phyloP scores from a whole-genome alignment of 1,139 yeast genomes.

The Saccharomyces hybrid region DNA sequence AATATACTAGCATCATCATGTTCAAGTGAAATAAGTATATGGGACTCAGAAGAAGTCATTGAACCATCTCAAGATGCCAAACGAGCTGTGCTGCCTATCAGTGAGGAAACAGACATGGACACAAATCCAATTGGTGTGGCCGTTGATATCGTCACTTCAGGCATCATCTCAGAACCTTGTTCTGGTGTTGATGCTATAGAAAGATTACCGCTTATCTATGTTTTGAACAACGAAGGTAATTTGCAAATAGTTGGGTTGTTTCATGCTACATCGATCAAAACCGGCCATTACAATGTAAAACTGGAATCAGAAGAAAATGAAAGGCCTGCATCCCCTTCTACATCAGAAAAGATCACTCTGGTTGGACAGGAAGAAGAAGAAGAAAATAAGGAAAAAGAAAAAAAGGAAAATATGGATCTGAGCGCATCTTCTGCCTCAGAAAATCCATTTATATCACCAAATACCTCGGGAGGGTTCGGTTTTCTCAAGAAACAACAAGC shows the following conservation, averaged over 20 bases:
- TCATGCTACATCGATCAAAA: conserved; percentile 42
- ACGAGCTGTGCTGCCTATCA: conserved; percentile 65
- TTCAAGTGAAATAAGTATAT: conserved; percentile 52
- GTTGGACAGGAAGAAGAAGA: not conserved
- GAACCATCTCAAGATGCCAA: conserved; percentile 56
- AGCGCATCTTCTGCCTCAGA: not conserved
- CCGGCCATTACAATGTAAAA: conserved; percentile 24
- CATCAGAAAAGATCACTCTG: not conserved
- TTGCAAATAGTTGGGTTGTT: conserved; percentile 61
- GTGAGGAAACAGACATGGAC: conserved; percentile 57
- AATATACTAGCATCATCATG: conserved; percentile 50
- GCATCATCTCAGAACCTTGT: conserved; percentile 46
- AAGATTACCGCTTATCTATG: conserved; percentile 56
- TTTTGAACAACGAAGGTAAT: conserved; percentile 55
- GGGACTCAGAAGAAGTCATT: conserved; percentile 30
- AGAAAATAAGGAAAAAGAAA: not conserved
- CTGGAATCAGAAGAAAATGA: not conserved
- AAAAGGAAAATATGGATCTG: too few species aligned
- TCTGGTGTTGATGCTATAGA: conserved; percentile 49
- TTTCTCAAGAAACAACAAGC: not conserved
- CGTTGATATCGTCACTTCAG: conserved; percentile 46
- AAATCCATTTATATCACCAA: not conserved
- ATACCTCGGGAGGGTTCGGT: not conserved
- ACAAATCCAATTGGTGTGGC: conserved; percentile 64
- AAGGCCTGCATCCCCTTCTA: not conserved